Conservation (phyloP, 805 yeast species). For the Yamadazyma sp. region DNA sequence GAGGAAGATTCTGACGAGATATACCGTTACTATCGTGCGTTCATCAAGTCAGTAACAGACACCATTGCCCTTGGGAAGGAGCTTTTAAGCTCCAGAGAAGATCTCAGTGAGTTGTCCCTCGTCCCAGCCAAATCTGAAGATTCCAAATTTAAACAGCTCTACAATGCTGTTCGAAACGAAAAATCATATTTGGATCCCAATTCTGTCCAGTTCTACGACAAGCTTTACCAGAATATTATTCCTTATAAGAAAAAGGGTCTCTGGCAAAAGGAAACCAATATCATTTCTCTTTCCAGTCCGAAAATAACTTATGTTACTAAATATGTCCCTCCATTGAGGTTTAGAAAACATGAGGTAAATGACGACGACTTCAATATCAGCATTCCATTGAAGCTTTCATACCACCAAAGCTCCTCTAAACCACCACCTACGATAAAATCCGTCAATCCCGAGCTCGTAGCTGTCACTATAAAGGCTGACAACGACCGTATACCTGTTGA, state of each 20-base stretch:
- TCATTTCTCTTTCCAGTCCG: constrained; percentile 37
- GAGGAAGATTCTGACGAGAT: constrained; percentile 16
- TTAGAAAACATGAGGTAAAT: constrained; percentile 16
- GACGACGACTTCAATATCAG: constrained; percentile 18
- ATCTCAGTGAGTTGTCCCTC: constrained; percentile 17
- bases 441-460: constrained; percentile 35
- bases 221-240: constrained; percentile 30
- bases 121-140: constrained; percentile 20
- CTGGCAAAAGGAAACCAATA: constrained; percentile 26
- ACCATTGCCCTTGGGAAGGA: constrained; percentile 14
- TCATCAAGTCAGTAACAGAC: constrained; percentile 28
- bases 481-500: constrained; percentile 41
- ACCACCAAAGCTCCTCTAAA: constrained; percentile 11
- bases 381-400: constrained; percentile 35
- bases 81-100: constrained; percentile 1
- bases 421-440: constrained; percentile 36
- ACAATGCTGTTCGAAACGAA: constrained; percentile 15
- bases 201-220: constrained; percentile 9
- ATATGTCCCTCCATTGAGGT: constrained; percentile 35
- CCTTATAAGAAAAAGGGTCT: constrained; percentile 34
- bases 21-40: constrained; percentile 33
- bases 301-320: constrained; percentile 25
- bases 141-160: constrained; percentile 31
- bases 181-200: constrained; percentile 16
- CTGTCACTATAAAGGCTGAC: constrained; percentile 33